Conservation (phyloP, 169 alveolate species). For the Plasmodium blacklocki region DNA sequence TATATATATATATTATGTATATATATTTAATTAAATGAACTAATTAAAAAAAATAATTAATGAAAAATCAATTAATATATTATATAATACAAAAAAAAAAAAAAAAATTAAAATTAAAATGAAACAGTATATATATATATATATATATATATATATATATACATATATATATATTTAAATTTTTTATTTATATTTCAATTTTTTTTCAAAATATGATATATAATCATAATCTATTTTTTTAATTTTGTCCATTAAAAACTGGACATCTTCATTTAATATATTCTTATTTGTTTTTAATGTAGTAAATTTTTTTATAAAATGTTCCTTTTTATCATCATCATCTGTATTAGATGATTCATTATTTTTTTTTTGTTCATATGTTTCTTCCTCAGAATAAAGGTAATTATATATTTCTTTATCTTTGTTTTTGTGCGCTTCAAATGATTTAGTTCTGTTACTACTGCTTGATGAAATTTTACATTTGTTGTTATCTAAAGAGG, state of each 20-base stretch:
- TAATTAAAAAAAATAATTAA: too few species aligned
- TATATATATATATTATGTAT: conserved; percentile 5
- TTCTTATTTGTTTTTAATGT: conserved; percentile 21
- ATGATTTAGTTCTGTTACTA: too few species aligned
- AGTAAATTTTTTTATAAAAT: conserved; percentile 25
- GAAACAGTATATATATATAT: background rate
- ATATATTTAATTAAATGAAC: background rate
- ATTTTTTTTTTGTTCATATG: background rate
- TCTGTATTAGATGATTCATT: background rate
- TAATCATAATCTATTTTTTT: conserved; percentile 60
- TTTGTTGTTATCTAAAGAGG: too few species aligned
- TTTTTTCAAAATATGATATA: conserved; percentile 56
- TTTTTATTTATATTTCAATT: conserved; percentile 42
- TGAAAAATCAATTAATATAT: too few species aligned
- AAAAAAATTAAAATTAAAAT: background rate
- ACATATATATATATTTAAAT: background rate
- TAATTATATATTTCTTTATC: background rate
- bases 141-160: background rate
- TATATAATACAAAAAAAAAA: too few species aligned
- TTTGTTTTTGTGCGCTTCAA: background rate
- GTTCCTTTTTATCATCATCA: conserved; percentile 18
- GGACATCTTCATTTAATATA: conserved; percentile 46
- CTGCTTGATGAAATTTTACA: too few species aligned
- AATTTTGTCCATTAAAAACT: conserved; percentile 26
- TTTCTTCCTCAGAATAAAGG: background rate